These are phyloP conservation scores for Bidens hawaiensis DNA, from an alignment of 140 eudicot genomes.

Conservation along the genomic window DNA sequence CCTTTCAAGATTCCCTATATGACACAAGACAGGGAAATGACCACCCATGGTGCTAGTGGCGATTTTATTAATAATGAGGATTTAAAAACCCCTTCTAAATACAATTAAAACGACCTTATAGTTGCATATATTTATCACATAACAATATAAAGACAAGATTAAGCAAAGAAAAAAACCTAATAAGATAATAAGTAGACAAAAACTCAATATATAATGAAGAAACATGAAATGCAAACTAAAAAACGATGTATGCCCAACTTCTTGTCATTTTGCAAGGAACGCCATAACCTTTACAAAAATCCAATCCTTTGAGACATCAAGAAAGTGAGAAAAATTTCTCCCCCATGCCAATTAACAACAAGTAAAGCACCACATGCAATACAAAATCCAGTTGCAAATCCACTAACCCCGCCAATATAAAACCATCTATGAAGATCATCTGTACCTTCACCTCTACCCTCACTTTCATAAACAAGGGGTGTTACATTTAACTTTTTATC, in stretches of 20 bases:
- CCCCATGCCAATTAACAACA: not conserved
- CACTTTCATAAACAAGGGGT: not conserved
- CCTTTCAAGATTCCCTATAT: not conserved
- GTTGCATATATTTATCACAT: too few relatives aligned
- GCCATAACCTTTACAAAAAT: not conserved
- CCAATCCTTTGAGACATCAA: not conserved
- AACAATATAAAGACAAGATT: too few relatives aligned
- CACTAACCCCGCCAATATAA: not conserved
- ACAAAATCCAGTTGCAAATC: conserved; percentile 13
- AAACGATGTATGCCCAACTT: not conserved
- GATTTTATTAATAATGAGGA: too few relatives aligned
- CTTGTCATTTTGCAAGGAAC: not conserved
- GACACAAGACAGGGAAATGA: not conserved
- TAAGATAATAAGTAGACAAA: not conserved
- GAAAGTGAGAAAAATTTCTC: not conserved
- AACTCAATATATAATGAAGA: not conserved
- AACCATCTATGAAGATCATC: not conserved
- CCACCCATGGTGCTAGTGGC: not conserved
- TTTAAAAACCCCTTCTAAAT: too few relatives aligned
- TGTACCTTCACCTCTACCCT: not conserved
- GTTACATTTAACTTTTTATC: not conserved
- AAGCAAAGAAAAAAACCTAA: too few relatives aligned
- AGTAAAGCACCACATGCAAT: not conserved
- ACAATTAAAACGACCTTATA: too few relatives aligned
- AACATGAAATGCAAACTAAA: too few relatives aligned